A percentile compares a stretch with the other conserved stretches of the same genome.
Conservation (phyloP, 257 asterid species). For the Scutellaria barbata region DNA sequence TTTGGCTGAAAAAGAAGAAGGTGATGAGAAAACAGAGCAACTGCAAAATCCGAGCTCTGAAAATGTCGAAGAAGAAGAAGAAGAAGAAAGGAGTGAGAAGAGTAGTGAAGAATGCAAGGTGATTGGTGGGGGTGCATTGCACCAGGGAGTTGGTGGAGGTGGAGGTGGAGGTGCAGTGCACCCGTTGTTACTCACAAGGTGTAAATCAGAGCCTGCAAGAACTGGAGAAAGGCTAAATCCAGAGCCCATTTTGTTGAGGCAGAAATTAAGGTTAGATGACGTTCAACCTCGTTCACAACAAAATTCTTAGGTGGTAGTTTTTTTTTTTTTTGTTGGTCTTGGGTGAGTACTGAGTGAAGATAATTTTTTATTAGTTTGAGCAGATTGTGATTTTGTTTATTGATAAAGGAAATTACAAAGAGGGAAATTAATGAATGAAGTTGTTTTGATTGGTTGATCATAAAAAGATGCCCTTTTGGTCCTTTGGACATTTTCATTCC, state of each 20-base stretch:
- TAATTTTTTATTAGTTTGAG: not conserved
- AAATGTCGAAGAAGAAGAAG: conserved; percentile 37
- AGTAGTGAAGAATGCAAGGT: not conserved
- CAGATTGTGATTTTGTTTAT: conserved; percentile 32
- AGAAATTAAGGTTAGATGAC: conserved; percentile 47
- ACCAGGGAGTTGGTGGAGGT: conserved; percentile 30
- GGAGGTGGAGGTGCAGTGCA: conserved; percentile 38
- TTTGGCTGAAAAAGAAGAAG: conserved; percentile 29
- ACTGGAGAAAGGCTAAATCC: conserved; percentile 66
- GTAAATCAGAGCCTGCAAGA: conserved; percentile 91
- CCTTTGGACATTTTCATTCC: conserved; percentile 2
- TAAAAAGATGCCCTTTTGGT: conserved; percentile 10
- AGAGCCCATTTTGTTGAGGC: conserved; percentile 45
- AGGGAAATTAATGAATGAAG: not conserved
- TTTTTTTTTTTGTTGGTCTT: conserved; percentile 10
- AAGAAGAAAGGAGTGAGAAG: conserved; percentile 37
- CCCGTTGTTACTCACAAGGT: conserved; percentile 71
- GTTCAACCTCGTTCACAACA: conserved; percentile 40
- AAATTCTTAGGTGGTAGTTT: conserved; percentile 23
- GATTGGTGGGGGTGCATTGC: conserved; percentile 40
- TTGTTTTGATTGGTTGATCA: conserved; percentile 13
- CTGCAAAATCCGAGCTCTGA: conserved; percentile 23
- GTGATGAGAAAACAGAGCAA: conserved; percentile 26
- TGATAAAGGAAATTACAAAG: conserved; percentile 29
- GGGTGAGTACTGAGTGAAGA: conserved; percentile 24